These are phyloP conservation scores for Neonectria coccinea DNA, from an alignment of 2,329 filamentous ascomycete species.

Conservation along the genomic window DNA sequence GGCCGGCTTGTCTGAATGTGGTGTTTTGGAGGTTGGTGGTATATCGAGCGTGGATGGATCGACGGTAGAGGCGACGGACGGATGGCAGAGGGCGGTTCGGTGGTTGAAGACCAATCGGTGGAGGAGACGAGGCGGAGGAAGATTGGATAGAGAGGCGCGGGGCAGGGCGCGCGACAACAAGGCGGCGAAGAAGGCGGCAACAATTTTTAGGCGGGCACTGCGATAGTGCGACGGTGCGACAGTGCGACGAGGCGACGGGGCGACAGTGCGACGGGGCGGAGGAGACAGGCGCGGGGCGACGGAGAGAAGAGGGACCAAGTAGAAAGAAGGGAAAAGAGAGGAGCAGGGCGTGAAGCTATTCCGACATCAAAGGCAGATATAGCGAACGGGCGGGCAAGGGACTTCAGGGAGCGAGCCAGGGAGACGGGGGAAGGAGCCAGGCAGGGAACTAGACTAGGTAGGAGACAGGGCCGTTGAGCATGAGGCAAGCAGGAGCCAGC, in stretches of 20 bases:
- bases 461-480: background rate
- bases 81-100: conserved; percentile 4
- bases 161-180: conserved; percentile 11
- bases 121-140: conserved; percentile 18
- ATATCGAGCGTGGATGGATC: conserved; percentile 20
- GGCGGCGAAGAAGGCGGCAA: background rate
- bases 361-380: conserved; percentile 44
- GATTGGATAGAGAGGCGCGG: conserved; percentile 25
- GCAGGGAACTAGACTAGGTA: background rate
- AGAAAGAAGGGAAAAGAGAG: conserved; percentile 30
- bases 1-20: background rate
- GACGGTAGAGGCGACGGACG: conserved; percentile 2
- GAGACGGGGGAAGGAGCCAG: conserved; percentile 8
- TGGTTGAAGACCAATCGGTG: conserved; percentile 15
- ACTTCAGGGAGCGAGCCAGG: conserved; percentile 20
- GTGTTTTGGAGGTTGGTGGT: background rate
- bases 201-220: background rate
- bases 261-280: conserved; percentile 20
- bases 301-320: conserved; percentile 22
- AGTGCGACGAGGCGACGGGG: conserved; percentile 14
- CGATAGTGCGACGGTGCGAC: conserved; percentile 33
- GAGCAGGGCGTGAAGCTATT: conserved; percentile 45
- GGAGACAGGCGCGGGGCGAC: conserved; percentile 26
- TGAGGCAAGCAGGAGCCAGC: background rate
- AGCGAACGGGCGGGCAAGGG: conserved; percentile 36